phyloP scores from a whole-genome alignment of 164 flowering plant species.

The Vitis rotundifolia region DNA sequence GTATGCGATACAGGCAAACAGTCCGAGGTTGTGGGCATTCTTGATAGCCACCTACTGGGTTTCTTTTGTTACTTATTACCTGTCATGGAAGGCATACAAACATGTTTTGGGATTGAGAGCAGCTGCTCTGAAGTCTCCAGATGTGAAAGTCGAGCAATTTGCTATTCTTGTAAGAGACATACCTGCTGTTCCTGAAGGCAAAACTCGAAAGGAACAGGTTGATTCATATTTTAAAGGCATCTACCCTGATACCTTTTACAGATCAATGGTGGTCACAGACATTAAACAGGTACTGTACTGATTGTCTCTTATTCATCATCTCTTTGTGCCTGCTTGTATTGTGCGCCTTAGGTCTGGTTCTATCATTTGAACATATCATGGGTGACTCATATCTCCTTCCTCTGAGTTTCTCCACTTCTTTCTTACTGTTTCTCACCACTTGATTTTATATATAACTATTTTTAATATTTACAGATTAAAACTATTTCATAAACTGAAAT shows the following conservation, averaged over 20 bases:
- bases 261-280: slow-evolving; percentile 75
- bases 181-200: slow-evolving; percentile 58
- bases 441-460: no score
- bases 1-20: slow-evolving; percentile 41
- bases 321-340: neutral
- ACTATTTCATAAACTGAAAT: no score
- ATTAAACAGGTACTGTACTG: slow-evolving; percentile 57
- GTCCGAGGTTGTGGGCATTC: slow-evolving; percentile 85
- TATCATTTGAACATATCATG: no score
- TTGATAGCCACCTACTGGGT: slow-evolving; percentile 70
- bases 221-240: slow-evolving; percentile 76
- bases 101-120: slow-evolving; percentile 75
- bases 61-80: slow-evolving; percentile 66
- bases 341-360: neutral
- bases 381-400: no score
- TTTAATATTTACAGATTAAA: no score
- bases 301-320: neutral
- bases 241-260: slow-evolving; percentile 81
- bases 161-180: slow-evolving; percentile 84
- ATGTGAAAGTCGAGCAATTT: slow-evolving; percentile 71
- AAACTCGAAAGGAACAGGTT: slow-evolving; percentile 81
- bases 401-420: no score
- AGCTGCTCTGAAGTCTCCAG: slow-evolving; percentile 57
- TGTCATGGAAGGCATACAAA: slow-evolving; percentile 83
- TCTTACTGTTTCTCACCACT: no score